Evolutionary conservation across 2,329 filamentous ascomycete species (phyloP).

Genomic region (Xylariaceae sp.): DNA sequence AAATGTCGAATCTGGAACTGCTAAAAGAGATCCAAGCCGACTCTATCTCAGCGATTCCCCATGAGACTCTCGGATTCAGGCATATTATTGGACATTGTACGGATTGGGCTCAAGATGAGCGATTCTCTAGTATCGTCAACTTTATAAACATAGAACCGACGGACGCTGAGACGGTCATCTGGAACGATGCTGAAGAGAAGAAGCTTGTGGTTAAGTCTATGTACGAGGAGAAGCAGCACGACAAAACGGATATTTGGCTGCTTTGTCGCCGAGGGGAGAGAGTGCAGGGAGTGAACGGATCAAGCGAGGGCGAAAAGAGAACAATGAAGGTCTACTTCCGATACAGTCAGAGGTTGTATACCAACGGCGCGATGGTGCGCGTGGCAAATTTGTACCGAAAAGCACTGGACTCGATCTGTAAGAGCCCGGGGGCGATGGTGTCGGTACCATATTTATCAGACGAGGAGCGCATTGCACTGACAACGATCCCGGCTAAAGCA

Average conservation of each 20-base stretch:
- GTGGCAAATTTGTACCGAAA: not conserved
- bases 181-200: slow-evolving; percentile 1
- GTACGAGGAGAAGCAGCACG: slow-evolving; percentile 3
- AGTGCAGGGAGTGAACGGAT: no score
- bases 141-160: slow-evolving; percentile 4
- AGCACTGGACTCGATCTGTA: not conserved
- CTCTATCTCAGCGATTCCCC: slow-evolving; percentile 1
- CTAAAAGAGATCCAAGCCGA: slow-evolving; percentile 1
- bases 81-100: slow-evolving; percentile 1
- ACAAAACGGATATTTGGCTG: slow-evolving; percentile 2
- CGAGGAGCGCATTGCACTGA: not conserved
- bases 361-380: not conserved
- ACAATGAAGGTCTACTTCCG: slow-evolving; percentile 1
- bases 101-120: not conserved
- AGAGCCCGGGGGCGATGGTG: not conserved
- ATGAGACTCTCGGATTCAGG: slow-evolving; percentile 4
- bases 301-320: not conserved
- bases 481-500: not conserved
- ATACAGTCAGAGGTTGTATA: slow-evolving; percentile 2
- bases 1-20: slow-evolving; percentile 1
- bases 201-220: not conserved
- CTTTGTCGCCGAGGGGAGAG: not conserved
- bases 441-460: slow-evolving; percentile 2
- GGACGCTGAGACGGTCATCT: not conserved
- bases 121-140: slow-evolving; percentile 4